phyloP scores from a whole-genome alignment of 805 yeast species.

The Torulaspora maleeae region DNA sequence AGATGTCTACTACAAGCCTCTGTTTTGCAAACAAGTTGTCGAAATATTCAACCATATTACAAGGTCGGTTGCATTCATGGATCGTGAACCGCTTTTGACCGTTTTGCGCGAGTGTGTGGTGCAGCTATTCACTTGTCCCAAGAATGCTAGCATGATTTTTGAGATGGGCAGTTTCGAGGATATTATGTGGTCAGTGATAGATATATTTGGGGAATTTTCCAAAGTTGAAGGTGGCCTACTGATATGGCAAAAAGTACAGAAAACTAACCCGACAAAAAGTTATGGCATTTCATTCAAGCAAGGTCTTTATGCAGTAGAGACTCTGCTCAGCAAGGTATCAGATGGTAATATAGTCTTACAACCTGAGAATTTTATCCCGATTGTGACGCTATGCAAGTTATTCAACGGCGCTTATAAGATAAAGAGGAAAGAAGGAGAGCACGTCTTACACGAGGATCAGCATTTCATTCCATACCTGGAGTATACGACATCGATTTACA shows the following conservation, averaged over 20 bases:
- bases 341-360: slow-evolving; percentile 33
- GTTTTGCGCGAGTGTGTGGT: slow-evolving; percentile 69
- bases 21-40: slow-evolving; percentile 50
- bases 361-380: slow-evolving; percentile 38
- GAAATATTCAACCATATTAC: slow-evolving; percentile 50
- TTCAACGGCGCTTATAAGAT: slow-evolving; percentile 58
- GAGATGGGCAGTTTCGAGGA: slow-evolving; percentile 38
- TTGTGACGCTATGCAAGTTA: slow-evolving; percentile 45
- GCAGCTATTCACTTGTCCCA: slow-evolving; percentile 87
- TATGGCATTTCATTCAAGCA: slow-evolving; percentile 35
- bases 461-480: slow-evolving; percentile 49
- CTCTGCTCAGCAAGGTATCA: slow-evolving; percentile 34
- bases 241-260: slow-evolving; percentile 35
- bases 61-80: slow-evolving; percentile 51
- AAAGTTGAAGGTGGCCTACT: slow-evolving; percentile 36
- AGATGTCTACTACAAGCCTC: slow-evolving; percentile 43
- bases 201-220: slow-evolving; percentile 42
- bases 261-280: slow-evolving; percentile 35
- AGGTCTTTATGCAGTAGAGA: slow-evolving; percentile 35
- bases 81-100: slow-evolving; percentile 84
- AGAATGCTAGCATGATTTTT: slow-evolving; percentile 55
- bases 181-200: slow-evolving; percentile 45
- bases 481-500: slow-evolving; percentile 43
- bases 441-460: slow-evolving; percentile 54
- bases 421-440: slow-evolving; percentile 60